Conservation (phyloP, 169 alveolate genomes). For the Cystoisospora suis region DNA sequence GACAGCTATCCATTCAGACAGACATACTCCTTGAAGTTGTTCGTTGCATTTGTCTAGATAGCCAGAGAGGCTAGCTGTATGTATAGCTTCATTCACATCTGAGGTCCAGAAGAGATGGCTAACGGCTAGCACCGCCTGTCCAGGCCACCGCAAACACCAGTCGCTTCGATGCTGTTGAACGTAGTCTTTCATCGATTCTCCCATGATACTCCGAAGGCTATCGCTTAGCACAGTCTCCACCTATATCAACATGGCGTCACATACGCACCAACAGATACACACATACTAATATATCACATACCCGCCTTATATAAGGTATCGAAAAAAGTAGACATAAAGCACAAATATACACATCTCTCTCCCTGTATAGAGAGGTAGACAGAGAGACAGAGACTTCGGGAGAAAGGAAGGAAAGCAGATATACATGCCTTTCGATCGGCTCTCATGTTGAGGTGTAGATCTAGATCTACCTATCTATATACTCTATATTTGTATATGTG, state of each 20-base stretch:
- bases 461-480: too few species aligned
- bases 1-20: neutral
- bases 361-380: too few species aligned
- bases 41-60: neutral
- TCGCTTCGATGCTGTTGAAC: constrained; percentile 66
- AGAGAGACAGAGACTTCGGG: too few species aligned
- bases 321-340: too few species aligned
- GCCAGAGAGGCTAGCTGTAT: constrained; percentile 13
- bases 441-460: too few species aligned
- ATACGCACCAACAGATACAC: neutral
- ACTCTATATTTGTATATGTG: too few species aligned
- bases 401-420: too few species aligned
- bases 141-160: constrained; percentile 74
- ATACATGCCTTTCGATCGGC: too few species aligned
- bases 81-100: constrained; percentile 59
- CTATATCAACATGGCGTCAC: neutral
- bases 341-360: too few species aligned
- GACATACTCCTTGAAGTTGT: neutral
- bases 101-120: constrained; percentile 67
- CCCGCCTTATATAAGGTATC: constrained; percentile 88
- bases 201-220: constrained; percentile 3
- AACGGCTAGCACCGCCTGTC: constrained; percentile 68
- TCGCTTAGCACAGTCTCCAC: neutral
- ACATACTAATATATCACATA: constrained; percentile 51
- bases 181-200: constrained; percentile 63